Evolutionary conservation across 495 filamentous ascomycete genomes (phyloP).

Genomic region (Penicillium subrubescens): DNA sequence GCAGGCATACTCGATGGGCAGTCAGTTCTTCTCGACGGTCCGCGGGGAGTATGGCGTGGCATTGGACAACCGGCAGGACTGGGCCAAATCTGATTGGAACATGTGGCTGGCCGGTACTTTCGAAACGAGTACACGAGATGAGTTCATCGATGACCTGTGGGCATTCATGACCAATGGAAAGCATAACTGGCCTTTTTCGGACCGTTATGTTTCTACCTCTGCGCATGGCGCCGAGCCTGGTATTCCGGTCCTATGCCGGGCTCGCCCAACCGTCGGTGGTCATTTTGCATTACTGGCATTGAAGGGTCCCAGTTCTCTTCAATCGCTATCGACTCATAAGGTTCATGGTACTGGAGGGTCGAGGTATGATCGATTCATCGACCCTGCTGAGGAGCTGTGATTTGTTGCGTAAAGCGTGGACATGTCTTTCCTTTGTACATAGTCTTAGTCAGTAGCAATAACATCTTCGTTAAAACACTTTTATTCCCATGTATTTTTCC

Average conservation of each 20-base stretch:
- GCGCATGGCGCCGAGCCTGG: conserved; percentile 39
- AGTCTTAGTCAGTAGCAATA: neutral
- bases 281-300: conserved; percentile 56
- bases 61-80: conserved; percentile 46
- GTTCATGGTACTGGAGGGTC: neutral
- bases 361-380: neutral
- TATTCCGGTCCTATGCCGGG: conserved; percentile 45
- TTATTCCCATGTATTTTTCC: neutral
- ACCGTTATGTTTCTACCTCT: conserved; percentile 45
- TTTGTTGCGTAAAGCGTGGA: neutral
- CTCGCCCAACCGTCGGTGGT: conserved; percentile 57
- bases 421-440: neutral
- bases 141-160: conserved; percentile 48
- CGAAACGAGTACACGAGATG: conserved; percentile 28
- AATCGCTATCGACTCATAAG: conserved; percentile 19
- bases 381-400: conserved; percentile 4
- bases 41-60: conserved; percentile 46
- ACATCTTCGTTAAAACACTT: neutral
- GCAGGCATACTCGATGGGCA: conserved; percentile 41
- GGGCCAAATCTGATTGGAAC: conserved; percentile 56
- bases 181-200: conserved; percentile 52
- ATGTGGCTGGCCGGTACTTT: conserved; percentile 48
- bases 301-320: conserved; percentile 34
- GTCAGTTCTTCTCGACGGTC: conserved; percentile 40
- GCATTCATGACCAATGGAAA: conserved; percentile 50